Base-by-base conservation (phyloP, 2,329 filamentous ascomycete species). In the Aspergillus pseudonomiae region DNA sequence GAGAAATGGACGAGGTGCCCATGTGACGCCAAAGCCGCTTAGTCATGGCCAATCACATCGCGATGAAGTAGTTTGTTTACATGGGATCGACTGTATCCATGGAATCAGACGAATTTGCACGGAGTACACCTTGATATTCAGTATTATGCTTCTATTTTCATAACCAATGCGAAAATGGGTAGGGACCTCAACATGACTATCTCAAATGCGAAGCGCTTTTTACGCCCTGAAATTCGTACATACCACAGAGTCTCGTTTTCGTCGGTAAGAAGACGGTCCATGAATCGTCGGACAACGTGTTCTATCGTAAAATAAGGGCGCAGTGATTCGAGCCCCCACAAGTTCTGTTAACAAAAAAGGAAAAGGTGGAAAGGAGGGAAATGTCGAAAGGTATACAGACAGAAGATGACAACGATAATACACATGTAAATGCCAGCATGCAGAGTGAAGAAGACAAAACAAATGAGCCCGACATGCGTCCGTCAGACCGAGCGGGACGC, bases 381-480 rank as follows among this genome's bases (percentile, higher is more conserved):
- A 41, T n/a, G 19, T 41, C 16, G 4, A 52, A 52, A 52, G 48
- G 28, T 52, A 52, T 52, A 32, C 48, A 52, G 28, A 32, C 28
- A 19, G 26, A 26, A 30, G 26, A 32, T 52, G 48, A 34, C 7
- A 52, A 16, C 28, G 9, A 52, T 30, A 21, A 52, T 52, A 19
- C 48, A 21, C 48, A 52, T 52, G 48, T 52, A 52, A 52, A 52
- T 52, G 48, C 48, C 48, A 52, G 48, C 48, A 52, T 52, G 28
- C 28, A n/a, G 16, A 32, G 48, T 10, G 16, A 52, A n/a, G 16
- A 52, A 52, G 28, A n/a, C 19, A 52, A 52, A 19, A 52, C n/a
- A 34, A 32, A 34, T 5, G 14, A 34, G 48, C 19, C 48, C 16
- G 28, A 32, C 48, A 52, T 52, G 19, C 28, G 19, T 11, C 28